phyloP scores from a whole-genome alignment of 2,329 filamentous ascomycete genomes.

The Fusarium burgessii region DNA sequence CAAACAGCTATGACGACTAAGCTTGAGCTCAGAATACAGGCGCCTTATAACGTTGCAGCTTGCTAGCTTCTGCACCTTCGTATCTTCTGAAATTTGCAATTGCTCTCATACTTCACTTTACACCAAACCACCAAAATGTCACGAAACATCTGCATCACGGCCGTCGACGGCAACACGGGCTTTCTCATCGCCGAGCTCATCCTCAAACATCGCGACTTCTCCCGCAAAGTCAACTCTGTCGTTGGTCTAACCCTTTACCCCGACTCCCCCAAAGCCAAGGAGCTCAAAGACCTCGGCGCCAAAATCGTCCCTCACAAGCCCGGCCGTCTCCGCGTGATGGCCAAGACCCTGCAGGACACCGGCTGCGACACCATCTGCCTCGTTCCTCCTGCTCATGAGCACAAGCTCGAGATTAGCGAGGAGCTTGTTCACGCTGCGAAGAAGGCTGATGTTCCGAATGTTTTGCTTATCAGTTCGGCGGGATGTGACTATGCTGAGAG shows the following conservation, averaged over 20 bases:
- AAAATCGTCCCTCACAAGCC: constrained; percentile 16
- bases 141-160: constrained; percentile 62
- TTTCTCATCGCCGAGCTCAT: constrained; percentile 63
- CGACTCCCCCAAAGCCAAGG: constrained; percentile 24
- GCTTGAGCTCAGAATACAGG: too few species aligned
- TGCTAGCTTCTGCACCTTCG: background rate
- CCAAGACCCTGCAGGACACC: background rate
- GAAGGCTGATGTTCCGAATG: constrained; percentile 18
- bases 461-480: constrained; percentile 20
- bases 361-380: constrained; percentile 18
- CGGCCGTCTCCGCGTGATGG: constrained; percentile 13
- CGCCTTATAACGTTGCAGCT: too few species aligned
- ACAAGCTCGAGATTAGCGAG: constrained; percentile 20
- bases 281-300: constrained; percentile 16
- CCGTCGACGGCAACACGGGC: constrained; percentile 63
- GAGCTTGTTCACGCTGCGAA: constrained; percentile 16
- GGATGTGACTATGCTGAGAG: constrained; percentile 56
- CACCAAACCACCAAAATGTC: constrained; percentile 50
- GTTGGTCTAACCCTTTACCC: constrained; percentile 57
- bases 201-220: constrained; percentile 58
- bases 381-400: constrained; percentile 11
- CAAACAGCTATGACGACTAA: background rate
- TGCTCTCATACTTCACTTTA: background rate
- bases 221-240: constrained; percentile 55
- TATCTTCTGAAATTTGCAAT: too few species aligned